These are phyloP conservation scores for Cordyceps cateniannulata DNA, from an alignment of 2,329 filamentous ascomycete genomes.

Conservation along the genomic window DNA sequence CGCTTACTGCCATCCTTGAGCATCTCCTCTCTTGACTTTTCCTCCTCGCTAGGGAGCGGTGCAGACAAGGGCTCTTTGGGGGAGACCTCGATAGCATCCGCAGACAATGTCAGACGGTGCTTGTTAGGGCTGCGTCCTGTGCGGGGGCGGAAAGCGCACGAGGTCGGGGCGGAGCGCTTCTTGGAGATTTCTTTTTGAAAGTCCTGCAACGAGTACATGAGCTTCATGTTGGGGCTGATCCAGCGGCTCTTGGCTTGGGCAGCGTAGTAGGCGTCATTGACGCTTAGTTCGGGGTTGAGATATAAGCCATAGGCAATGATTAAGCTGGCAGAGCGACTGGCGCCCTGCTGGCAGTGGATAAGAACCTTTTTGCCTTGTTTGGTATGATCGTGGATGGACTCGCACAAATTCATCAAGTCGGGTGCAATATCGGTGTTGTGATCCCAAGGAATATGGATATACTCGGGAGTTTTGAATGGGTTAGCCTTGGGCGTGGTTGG, in stretches of 20 bases:
- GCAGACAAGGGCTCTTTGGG: conserved; percentile 55
- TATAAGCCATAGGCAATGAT: conserved; percentile 84
- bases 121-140: conserved; percentile 51
- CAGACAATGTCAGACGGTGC: conserved; percentile 55
- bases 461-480: conserved; percentile 57
- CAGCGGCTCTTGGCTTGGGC: conserved; percentile 77
- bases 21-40: conserved; percentile 33
- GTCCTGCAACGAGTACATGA: conserved; percentile 84
- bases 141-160: conserved; percentile 40
- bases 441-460: conserved; percentile 83
- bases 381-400: conserved; percentile 66
- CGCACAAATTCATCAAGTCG: conserved; percentile 68
- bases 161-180: conserved; percentile 38
- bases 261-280: conserved; percentile 77
- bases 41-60: conserved; percentile 49
- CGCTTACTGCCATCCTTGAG: conserved; percentile 36
- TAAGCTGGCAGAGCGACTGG: conserved; percentile 76
- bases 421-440: conserved; percentile 81
- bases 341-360: conserved; percentile 80
- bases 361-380: conserved; percentile 71
- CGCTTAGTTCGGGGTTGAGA: conserved; percentile 66
- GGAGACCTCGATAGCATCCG: conserved; percentile 46
- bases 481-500: conserved; percentile 52
- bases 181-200: conserved; percentile 61
- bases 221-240: conserved; percentile 88